These are phyloP conservation scores for Diaporthe citrichinensis DNA, from an alignment of 2,329 filamentous ascomycete species.

Conservation along the genomic window DNA sequence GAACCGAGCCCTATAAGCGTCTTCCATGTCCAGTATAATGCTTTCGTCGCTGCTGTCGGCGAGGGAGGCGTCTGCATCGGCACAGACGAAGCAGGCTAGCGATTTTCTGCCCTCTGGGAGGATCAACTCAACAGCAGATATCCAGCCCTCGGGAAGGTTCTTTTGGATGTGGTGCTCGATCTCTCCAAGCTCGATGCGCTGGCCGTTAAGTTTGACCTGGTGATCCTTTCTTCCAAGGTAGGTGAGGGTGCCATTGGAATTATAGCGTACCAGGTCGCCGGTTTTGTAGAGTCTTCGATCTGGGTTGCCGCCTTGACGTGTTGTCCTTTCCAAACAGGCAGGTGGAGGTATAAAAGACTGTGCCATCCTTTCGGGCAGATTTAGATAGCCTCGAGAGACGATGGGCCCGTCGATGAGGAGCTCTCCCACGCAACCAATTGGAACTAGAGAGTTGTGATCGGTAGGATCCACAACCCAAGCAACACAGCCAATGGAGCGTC, in stretches of 20 bases:
- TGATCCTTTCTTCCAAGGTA: constrained; percentile 66
- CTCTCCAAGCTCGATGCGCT: constrained; percentile 60
- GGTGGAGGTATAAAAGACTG: constrained; percentile 44
- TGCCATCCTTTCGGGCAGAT: constrained; percentile 53
- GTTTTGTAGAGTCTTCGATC: constrained; percentile 51
- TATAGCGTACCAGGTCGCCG: constrained; percentile 56
- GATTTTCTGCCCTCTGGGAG: not conserved
- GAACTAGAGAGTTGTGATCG: constrained; percentile 42
- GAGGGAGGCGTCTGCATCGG: constrained; percentile 33
- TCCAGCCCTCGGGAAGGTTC: constrained; percentile 43
- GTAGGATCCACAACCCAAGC: constrained; percentile 49
- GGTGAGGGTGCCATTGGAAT: constrained; percentile 53
- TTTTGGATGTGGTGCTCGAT: constrained; percentile 40
- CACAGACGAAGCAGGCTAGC: constrained; percentile 45
- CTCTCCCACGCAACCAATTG: constrained; percentile 43
- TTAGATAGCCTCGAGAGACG: constrained; percentile 62
- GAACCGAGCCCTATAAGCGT: not conserved
- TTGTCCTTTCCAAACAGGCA: not conserved
- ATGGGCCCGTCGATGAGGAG: constrained; percentile 44
- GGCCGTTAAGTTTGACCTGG: constrained; percentile 70
- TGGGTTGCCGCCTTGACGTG: not conserved
- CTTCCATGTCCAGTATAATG: not conserved
- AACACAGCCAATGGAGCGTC: constrained; percentile 39
- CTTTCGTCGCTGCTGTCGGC: constrained; percentile 15
- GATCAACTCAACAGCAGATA: constrained; percentile 48